A percentile compares a stretch with the other conserved stretches of the same genome.
Evolutionary conservation across 202 grass and related monocot species (phyloP).

Genomic region (Setaria viridis): DNA sequence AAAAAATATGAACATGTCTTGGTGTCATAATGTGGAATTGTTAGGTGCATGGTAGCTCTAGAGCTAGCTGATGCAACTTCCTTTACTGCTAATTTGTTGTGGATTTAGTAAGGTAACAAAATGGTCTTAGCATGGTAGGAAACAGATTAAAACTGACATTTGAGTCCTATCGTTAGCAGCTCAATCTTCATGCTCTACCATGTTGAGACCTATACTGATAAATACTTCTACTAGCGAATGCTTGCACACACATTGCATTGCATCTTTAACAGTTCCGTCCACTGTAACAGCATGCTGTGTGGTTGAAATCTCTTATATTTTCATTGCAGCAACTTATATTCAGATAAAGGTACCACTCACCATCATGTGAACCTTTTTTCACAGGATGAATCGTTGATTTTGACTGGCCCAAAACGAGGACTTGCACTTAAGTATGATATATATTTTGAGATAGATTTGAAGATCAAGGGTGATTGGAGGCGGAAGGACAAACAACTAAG

Average conservation of each 20-base stretch:
- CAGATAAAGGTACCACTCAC: neutral
- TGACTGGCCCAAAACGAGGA: neutral
- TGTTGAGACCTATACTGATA: neutral
- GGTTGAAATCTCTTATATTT: neutral
- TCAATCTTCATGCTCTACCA: neutral
- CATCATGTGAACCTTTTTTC: neutral
- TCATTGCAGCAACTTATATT: neutral
- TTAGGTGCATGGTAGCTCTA: neutral
- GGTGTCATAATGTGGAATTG: neutral
- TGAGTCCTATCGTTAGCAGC: neutral
- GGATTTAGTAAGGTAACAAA: neutral
- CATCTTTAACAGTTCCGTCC: neutral
- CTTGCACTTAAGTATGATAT: neutral
- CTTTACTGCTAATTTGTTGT: neutral
- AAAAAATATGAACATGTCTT: neutral
- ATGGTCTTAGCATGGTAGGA: neutral
- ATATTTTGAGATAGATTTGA: neutral
- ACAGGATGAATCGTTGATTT: neutral
- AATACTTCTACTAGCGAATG: neutral
- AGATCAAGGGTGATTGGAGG: neutral
- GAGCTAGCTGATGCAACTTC: neutral
- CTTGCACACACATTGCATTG: neutral
- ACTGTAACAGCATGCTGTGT: neutral
- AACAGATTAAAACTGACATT: neutral
- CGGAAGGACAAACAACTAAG: neutral